Evolutionary conservation across 768 basidiomycete genomes (phyloP).

Genomic region (Hericium erinaceus): DNA sequence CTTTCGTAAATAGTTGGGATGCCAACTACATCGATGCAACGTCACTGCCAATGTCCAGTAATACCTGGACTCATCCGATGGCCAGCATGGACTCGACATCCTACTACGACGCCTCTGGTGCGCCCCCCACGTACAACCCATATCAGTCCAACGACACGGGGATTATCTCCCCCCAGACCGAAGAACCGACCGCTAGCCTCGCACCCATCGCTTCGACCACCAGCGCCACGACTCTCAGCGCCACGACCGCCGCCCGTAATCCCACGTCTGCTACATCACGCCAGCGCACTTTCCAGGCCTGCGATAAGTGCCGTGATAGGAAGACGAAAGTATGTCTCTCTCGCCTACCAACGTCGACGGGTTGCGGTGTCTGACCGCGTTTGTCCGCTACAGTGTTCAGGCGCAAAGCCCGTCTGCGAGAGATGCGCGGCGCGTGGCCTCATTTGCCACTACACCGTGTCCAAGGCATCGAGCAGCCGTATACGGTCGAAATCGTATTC

Average conservation of each 20-base stretch:
- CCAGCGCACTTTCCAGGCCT: slow-evolving; percentile 37
- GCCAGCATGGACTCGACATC: no score
- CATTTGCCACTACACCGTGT: slow-evolving; percentile 37
- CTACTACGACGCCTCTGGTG: no score
- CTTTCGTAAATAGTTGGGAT: no score
- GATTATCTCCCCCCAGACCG: no score
- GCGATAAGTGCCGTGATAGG: slow-evolving; percentile 46
- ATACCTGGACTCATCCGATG: no score
- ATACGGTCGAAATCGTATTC: neutral
- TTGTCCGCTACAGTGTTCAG: slow-evolving; percentile 36
- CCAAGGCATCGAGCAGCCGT: neutral
- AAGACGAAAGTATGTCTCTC: slow-evolving; percentile 41
- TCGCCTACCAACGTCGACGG: neutral
- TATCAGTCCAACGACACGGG: no score
- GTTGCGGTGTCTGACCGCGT: neutral
- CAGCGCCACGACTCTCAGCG: neutral
- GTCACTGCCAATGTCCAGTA: no score
- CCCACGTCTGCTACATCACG: slow-evolving; percentile 3
- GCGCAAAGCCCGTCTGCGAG: slow-evolving; percentile 40
- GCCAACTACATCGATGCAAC: no score
- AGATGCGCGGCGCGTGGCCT: slow-evolving; percentile 42
- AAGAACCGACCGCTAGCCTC: neutral
- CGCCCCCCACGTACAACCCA: no score
- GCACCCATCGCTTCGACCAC: neutral
- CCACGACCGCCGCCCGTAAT: no score